Evolutionary conservation across 2,329 filamentous ascomycete species (phyloP).

Genomic region (Teratosphaeria destructans): DNA sequence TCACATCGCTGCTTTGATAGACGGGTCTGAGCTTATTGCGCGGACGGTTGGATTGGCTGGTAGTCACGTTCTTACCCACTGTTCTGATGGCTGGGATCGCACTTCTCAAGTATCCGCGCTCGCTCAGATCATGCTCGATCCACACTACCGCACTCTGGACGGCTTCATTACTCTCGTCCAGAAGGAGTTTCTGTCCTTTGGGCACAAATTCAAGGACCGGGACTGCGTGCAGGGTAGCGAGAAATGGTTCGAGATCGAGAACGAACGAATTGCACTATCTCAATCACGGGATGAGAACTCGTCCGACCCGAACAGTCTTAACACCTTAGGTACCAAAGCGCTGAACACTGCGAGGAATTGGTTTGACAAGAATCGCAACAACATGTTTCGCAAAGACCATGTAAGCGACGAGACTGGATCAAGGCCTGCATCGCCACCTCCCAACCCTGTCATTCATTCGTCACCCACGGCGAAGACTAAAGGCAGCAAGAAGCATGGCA

Average conservation of each 20-base stretch:
- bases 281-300: conserved; percentile 32
- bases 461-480: conserved; percentile 31
- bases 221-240: conserved; percentile 80
- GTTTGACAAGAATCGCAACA: conserved; percentile 58
- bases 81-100: conserved; percentile 96
- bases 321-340: conserved; percentile 53
- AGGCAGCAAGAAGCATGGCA: conserved; percentile 53
- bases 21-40: conserved; percentile 75
- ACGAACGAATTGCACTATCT: conserved; percentile 54
- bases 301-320: conserved; percentile 27
- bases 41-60: conserved; percentile 83
- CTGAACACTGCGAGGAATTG: conserved; percentile 71
- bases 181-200: conserved; percentile 96
- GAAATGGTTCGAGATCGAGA: conserved; percentile 86
- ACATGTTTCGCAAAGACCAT: conserved; percentile 40
- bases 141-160: conserved; percentile 86
- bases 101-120: conserved; percentile 90
- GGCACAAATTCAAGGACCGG: conserved; percentile 94
- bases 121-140: conserved; percentile 86
- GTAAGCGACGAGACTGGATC: conserved; percentile 47
- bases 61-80: conserved; percentile 92
- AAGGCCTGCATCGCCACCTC: conserved; percentile 21
- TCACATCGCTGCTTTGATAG: conserved; percentile 74
- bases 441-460: conserved; percentile 40
- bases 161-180: conserved; percentile 91